A percentile compares a stretch with the other conserved stretches of the same genome.
Evolutionary conservation across 805 yeast genomes (phyloP).

Genomic region (Dipodascus albidus): DNA sequence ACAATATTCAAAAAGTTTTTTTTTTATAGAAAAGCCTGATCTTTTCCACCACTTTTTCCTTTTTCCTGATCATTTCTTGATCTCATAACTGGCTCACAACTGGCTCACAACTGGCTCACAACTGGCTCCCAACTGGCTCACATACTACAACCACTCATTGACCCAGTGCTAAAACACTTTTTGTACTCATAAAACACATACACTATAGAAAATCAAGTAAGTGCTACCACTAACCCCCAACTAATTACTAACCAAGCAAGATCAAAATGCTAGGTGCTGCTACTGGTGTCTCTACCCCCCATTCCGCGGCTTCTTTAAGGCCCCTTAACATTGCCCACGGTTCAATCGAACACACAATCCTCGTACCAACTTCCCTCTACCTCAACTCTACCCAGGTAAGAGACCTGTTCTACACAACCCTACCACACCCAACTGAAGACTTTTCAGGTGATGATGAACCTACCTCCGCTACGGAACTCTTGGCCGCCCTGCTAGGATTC

Average conservation of each 20-base stretch:
- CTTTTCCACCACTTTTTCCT: not conserved
- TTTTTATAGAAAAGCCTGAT: not conserved
- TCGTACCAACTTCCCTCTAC: conserved; percentile 74
- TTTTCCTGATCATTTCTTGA: not conserved
- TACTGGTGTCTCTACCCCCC: conserved; percentile 34
- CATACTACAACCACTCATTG: too few relatives aligned
- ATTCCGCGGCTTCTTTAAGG: conserved; percentile 44
- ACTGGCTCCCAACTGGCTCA: too few relatives aligned
- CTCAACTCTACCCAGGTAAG: conserved; percentile 78
- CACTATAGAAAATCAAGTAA: too few relatives aligned
- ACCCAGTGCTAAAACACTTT: too few relatives aligned
- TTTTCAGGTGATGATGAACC: conserved; percentile 84
- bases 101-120: too few relatives aligned
- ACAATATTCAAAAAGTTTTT: not conserved
- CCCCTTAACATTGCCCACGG: conserved; percentile 82
- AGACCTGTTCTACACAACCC: conserved; percentile 66
- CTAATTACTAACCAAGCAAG: not conserved
- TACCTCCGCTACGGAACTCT: conserved; percentile 70
- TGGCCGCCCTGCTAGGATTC: conserved; percentile 69
- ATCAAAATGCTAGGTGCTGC: conserved; percentile 4
- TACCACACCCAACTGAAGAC: conserved; percentile 73
- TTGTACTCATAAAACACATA: too few relatives aligned
- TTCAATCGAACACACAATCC: conserved; percentile 72
- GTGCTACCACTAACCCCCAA: not conserved
- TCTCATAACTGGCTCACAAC: too few relatives aligned